Conservation (phyloP, 306 rosid genomes). For the Begonia loranthoides region DNA sequence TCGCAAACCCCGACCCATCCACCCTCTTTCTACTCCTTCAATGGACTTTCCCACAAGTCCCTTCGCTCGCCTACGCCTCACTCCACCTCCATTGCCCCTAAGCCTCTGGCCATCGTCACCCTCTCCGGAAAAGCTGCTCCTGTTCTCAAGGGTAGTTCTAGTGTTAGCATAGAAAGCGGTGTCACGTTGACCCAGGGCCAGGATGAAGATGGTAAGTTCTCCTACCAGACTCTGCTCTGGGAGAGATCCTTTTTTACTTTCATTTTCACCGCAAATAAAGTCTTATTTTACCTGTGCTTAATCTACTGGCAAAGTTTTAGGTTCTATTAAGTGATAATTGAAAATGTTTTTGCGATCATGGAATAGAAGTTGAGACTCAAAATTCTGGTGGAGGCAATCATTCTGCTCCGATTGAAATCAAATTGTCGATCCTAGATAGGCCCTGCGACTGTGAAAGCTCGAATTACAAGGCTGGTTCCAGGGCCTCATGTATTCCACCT, state of each 20-base stretch:
- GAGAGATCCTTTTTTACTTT: too few relatives aligned
- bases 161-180: conserved; percentile 52
- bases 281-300: too few relatives aligned
- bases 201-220: conserved; percentile 26
- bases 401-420: not conserved
- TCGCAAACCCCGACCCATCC: conserved; percentile 7
- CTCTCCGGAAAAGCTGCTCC: conserved; percentile 55
- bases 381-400: too few relatives aligned
- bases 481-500: conserved; percentile 92
- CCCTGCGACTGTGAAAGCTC: conserved; percentile 78
- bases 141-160: conserved; percentile 52
- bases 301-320: too few relatives aligned
- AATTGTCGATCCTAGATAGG: conserved; percentile 29
- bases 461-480: conserved; percentile 67
- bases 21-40: conserved; percentile 37
- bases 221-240: too few relatives aligned
- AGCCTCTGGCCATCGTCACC: conserved; percentile 35
- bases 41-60: conserved; percentile 35
- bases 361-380: too few relatives aligned
- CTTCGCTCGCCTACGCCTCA: conserved; percentile 23
- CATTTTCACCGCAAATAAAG: too few relatives aligned
- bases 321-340: too few relatives aligned
- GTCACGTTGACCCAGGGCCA: conserved; percentile 48
- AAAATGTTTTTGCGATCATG: too few relatives aligned
- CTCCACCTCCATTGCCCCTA: conserved; percentile 29